These are phyloP conservation scores for Apophysomyces variabilis DNA, from an alignment of 371 early-diverging fungal genomes.

Conservation along the genomic window DNA sequence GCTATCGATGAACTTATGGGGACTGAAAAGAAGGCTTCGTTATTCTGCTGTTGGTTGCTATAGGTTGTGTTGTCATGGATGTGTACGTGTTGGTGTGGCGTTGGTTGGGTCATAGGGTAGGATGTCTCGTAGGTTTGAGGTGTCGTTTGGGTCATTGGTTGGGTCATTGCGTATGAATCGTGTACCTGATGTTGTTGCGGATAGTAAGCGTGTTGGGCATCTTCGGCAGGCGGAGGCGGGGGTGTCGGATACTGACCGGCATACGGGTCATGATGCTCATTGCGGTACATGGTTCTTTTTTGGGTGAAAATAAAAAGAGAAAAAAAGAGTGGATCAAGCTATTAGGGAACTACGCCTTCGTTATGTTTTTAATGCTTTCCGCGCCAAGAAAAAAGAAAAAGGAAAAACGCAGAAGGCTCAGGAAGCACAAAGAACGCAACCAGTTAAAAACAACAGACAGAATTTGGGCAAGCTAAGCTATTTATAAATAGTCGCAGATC, in stretches of 20 bases:
- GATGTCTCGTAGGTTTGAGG: constrained; percentile 11
- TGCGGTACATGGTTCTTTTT: background rate
- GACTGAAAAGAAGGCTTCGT: constrained; percentile 8
- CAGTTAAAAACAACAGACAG: constrained; percentile 6
- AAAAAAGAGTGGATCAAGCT: background rate
- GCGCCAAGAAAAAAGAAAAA: background rate
- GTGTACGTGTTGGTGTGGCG: background rate
- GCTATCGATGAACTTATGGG: constrained; percentile 2
- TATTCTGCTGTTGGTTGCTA: background rate
- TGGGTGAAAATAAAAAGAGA: background rate
- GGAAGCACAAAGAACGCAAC: background rate
- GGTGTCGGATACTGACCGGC: constrained; percentile 28
- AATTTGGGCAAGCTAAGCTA: background rate
- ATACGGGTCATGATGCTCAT: constrained; percentile 25
- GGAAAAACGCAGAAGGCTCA: too few species aligned
- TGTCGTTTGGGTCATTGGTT: constrained; percentile 12
- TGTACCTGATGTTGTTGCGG: constrained; percentile 16
- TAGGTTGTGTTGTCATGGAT: background rate
- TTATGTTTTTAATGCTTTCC: background rate
- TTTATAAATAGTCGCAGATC: too few species aligned
- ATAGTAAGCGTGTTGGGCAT: constrained; percentile 4
- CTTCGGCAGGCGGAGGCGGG: constrained; percentile 1
- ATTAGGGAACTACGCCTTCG: too few species aligned
- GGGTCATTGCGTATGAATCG: background rate
- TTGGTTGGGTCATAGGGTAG: constrained; percentile 3